Base-by-base conservation (phyloP, 352 stramenopile species). In the Pythium aristosporum region DNA sequence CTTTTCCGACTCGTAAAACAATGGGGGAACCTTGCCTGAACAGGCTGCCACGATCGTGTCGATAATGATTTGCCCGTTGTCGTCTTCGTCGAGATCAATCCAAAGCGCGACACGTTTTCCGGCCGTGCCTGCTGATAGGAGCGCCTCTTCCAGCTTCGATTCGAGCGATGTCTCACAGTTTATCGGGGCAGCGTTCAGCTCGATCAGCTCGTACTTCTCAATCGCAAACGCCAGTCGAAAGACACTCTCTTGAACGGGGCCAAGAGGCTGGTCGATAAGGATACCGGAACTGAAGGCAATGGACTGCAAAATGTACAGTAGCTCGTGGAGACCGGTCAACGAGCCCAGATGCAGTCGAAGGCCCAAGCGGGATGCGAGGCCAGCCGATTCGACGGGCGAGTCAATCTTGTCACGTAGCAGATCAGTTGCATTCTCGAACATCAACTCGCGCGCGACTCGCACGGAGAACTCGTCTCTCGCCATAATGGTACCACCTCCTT, bases 21-120 rank as follows among this genome's bases (percentile, higher is more conserved):
- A 15, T 1, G 80, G 79, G 0, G 68, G 71, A 0, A 80, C 41
- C 47, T 84, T 77, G 0, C 60, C 48, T 20, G 74, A 39, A 21
- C 68, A 75, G n/a, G 82, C 43, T 39, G 82, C 77, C 9, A 25
- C 44, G 67, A 23, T 10, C 20, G 37, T 13, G 2, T 62, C 44
- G 9, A 15, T 56, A 25, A 57, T 18, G 21, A 39, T n/a, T 32
- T 55, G 39, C 16, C 16, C 6, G 13, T 16, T 10, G 7, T 11
- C 7, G 34, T 52, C 9, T 5, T 2, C 30, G 28, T 41, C 52
- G 18, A 62, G 5, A 36, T 53, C 30, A 16, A 67, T 50, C 54
- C 54, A 63, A 4, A 68, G 9, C 11, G 32, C 46, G 9, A 63
- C 16, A 2, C 39, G 36, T n/a, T 53, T 46, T 3, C 37, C 11